Percentiles rank a stretch among this genome's conserved stretches.
These are phyloP conservation scores for Gossypium australe DNA, from an alignment of 345 rosid species.

Conservation along the genomic window DNA sequence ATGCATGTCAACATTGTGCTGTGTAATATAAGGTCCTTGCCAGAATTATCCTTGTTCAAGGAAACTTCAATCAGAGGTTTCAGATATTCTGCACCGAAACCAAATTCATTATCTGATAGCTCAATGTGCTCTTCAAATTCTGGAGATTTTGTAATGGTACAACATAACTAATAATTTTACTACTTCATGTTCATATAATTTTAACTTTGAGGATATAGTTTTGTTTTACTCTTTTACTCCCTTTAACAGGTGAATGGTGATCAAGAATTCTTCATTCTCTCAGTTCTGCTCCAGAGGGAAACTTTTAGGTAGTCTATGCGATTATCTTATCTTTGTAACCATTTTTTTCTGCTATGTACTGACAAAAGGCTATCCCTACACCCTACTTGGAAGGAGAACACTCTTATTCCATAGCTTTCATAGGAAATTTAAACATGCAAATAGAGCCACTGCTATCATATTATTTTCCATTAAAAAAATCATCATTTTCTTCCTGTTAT, in stretches of 20 bases:
- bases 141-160: conserved; percentile 77
- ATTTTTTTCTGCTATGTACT: not conserved
- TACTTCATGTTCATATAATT: not conserved
- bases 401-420: not conserved
- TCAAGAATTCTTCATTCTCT: conserved; percentile 57
- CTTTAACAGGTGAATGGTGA: conserved; percentile 63
- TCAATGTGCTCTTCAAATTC: conserved; percentile 56
- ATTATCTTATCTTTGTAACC: not conserved
- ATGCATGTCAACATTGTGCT: not conserved
- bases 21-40: conserved; percentile 52
- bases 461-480: not conserved
- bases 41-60: conserved; percentile 62
- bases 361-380: not conserved
- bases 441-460: not conserved
- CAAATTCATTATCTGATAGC: conserved; percentile 40
- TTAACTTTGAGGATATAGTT: not conserved
- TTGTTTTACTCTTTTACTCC: not conserved
- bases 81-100: conserved; percentile 39
- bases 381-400: not conserved
- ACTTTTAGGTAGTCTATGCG: conserved; percentile 35
- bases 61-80: conserved; percentile 65
- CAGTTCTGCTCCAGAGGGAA: conserved; percentile 53
- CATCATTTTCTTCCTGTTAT: not conserved
- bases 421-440: not conserved
- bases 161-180: conserved; percentile 11